Base-by-base conservation (phyloP, 2,329 filamentous ascomycete genomes). In the Hymenoscyphus occultus region DNA sequence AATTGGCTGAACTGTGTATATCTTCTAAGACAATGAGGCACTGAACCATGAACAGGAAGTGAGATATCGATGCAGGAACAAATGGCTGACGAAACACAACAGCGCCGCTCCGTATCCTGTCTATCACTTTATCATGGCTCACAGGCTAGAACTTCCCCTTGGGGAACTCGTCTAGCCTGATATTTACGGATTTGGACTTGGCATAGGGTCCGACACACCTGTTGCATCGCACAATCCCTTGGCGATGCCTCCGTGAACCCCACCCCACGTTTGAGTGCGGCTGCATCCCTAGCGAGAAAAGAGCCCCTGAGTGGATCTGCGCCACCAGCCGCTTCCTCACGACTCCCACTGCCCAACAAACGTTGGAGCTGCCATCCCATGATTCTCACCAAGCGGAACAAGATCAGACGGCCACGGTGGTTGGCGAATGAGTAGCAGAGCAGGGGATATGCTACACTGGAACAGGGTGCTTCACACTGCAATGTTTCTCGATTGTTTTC, bases 401-500 rank as follows among this genome's bases (percentile, higher is more conserved):
- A 19, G 45, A 48, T 48, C 45, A n/a, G 45, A 48, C 19, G 45
- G 35, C 35, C 35, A 35, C 35, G 35, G 5, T 35, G 35, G 35
- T 35, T 35, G 35, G 35, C 35, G 9, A 35, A 28, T 12, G 45
- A 19, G 9, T 51, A 5, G 45, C n/a, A 22, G 45, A 51, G 45
- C 45, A 28, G 45, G 45, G 45, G 45, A 16, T 22, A 7, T 7
- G 45, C 45, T 19, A 51, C 19, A 51, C 45, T 51, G 45, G 35
- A 12, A 22, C 45, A 12, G 19, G 45, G 45, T 51, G 9, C 45
- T 22, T 51, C 19, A 51, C n/a, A 3, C 45, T 22, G n/a, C 22
- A 19, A 60, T 65, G 64, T 62, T 65, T 65, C 64, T 62, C 56
- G 64, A 62, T 65, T 62, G 64, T 65, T 65, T 62, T 62, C 64